A percentile compares a stretch with the other conserved stretches of the same genome.
phyloP scores from a whole-genome alignment of 768 basidiomycete genomes.

The Leucocoprinus sp. region DNA sequence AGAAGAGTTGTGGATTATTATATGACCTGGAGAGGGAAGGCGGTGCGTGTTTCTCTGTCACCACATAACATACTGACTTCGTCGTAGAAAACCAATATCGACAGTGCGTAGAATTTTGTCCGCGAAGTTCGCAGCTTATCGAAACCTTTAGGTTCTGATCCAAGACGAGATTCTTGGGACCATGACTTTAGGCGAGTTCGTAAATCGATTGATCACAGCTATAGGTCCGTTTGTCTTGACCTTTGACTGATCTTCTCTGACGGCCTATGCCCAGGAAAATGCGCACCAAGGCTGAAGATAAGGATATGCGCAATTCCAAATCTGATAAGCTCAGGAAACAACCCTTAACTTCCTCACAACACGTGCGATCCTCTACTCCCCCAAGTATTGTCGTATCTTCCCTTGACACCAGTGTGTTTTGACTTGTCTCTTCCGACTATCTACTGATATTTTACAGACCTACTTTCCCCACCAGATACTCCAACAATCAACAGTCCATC shows the following conservation, averaged over 20 bases:
- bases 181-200: slow-evolving; percentile 34
- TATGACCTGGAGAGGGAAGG: slow-evolving; percentile 40
- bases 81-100: slow-evolving; percentile 16
- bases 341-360: slow-evolving; percentile 6
- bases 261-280: background rate
- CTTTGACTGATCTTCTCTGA: background rate
- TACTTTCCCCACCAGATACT: background rate
- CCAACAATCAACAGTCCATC: slow-evolving; percentile 4
- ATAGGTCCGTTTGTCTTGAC: slow-evolving; percentile 23
- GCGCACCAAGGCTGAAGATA: slow-evolving; percentile 6
- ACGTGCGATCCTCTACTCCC: background rate
- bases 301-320: slow-evolving; percentile 1
- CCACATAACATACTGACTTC: background rate
- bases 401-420: slow-evolving; percentile 5
- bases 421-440: background rate
- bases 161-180: slow-evolving; percentile 28
- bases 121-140: background rate
- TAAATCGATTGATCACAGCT: slow-evolving; percentile 34
- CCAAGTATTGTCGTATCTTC: slow-evolving; percentile 9
- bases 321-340: slow-evolving; percentile 8
- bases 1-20: slow-evolving; percentile 41
- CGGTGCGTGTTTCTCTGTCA: slow-evolving; percentile 20
- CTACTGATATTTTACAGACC: background rate
- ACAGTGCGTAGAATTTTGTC: slow-evolving; percentile 14
- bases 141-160: slow-evolving; percentile 15